Base-by-base conservation (phyloP, 345 rosid species). In the Pistacia vera region DNA sequence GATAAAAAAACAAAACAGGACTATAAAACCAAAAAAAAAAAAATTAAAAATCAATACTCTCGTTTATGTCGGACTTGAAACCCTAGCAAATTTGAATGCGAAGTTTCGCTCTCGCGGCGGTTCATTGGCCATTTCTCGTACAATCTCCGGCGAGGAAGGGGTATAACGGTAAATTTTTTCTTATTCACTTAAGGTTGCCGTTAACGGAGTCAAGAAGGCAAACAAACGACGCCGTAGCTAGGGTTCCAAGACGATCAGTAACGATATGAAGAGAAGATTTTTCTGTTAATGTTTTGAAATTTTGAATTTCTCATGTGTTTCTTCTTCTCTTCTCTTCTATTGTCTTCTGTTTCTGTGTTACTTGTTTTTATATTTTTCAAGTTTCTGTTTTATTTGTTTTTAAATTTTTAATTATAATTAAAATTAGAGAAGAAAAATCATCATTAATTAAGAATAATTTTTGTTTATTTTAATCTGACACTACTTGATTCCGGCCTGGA, bases 61-160 rank as follows among this genome's bases (percentile, higher is more conserved):
- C 30, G 20, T 20, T 67, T 78, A 82, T 54, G 85, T 70, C 64
- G 80, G 78, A 57, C 71, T 77, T 22, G 81, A 76, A 75, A 83
- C 84, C 85, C 79, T 78, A 63, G 78, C 75, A 73, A 71, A 78
- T 65, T 68, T 46, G 54, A 77, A 35, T 14, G 80, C 58, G 57
- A 64, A 55, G 33, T 5, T 4, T 6, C 44, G 59, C 52, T 22
- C 20, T 9, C 55, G 82, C 70, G 81, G 73, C 30, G 76, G 76
- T 36, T 59, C 33, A 52, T 51, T 41, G 55, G 82, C 82, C 88
- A 84, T 81, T 70, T 55, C 1, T 14, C 48, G 10, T 28, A 14
- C n/a, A 13, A 41, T 63, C 16, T 44, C 69, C 77, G 74, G 65
- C 59, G 58, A 30, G 57, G 46, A 35, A 62, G 8, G 35, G 79